These are phyloP conservation scores for Miamiensis avidus DNA, from an alignment of 169 alveolate species.

Conservation along the genomic window DNA sequence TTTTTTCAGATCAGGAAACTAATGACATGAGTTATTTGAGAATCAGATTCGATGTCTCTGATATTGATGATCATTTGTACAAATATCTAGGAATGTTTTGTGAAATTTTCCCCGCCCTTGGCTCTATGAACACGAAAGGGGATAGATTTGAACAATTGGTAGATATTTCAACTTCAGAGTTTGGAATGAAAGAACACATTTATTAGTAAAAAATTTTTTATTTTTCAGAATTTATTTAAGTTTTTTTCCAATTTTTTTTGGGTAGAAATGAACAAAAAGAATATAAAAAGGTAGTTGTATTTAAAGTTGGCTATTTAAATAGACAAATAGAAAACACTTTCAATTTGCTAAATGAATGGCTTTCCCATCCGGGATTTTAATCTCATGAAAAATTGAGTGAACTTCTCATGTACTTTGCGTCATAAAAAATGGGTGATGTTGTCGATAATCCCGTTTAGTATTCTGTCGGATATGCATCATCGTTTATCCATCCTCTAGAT, in stretches of 20 bases:
- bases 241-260: background rate
- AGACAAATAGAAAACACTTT: constrained; percentile 53
- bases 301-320: constrained; percentile 48
- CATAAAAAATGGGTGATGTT: background rate
- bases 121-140: constrained; percentile 51
- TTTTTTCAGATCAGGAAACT: constrained; percentile 56
- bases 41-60: constrained; percentile 40
- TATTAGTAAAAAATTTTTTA: constrained; percentile 4
- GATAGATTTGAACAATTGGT: constrained; percentile 46
- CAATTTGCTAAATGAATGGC: constrained; percentile 40
- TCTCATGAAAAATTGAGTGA: background rate
- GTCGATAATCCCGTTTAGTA: background rate
- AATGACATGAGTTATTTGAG: constrained; percentile 59
- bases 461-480: background rate
- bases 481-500: background rate
- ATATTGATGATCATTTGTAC: background rate
- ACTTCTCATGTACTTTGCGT: background rate
- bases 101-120: constrained; percentile 41
- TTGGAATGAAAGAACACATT: constrained; percentile 34
- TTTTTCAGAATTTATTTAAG: background rate
- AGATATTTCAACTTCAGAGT: constrained; percentile 37
- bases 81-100: constrained; percentile 10
- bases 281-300: constrained; percentile 29
- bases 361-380: constrained; percentile 16
- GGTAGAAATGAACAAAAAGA: constrained; percentile 30